A percentile compares a stretch with the other conserved stretches of the same genome.
These are phyloP conservation scores for Backusella tuberculispora DNA, from an alignment of 192 early-diverging fungal genomes.

Conservation along the genomic window DNA sequence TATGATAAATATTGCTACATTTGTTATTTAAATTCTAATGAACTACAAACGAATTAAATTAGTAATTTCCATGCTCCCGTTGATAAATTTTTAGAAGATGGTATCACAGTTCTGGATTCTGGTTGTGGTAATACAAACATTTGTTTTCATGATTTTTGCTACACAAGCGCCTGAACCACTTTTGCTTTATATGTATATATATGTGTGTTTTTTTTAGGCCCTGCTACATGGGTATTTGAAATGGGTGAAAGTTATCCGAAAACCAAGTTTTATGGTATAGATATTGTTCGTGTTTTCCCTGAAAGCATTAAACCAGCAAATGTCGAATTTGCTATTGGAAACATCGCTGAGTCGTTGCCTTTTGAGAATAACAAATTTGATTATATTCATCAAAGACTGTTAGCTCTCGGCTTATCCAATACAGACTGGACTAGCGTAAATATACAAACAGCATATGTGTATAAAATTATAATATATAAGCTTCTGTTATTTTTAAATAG, in stretches of 20 bases:
- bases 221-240: conserved; percentile 47
- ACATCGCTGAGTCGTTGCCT: conserved; percentile 30
- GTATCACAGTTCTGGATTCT: conserved; percentile 32
- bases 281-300: conserved; percentile 47
- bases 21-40: conserved; percentile 4
- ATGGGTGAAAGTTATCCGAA: conserved; percentile 54
- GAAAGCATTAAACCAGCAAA: conserved; percentile 37
- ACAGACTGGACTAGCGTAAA: conserved; percentile 22
- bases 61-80: conserved; percentile 38
- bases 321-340: conserved; percentile 23
- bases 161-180: conserved; percentile 12
- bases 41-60: conserved; percentile 2
- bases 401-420: background rate
- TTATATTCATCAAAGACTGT: conserved; percentile 25
- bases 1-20: background rate
- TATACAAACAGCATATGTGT: background rate
- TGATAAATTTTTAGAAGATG: conserved; percentile 30
- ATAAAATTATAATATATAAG: background rate
- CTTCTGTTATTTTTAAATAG: background rate
- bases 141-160: background rate
- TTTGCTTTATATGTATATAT: background rate
- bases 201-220: no score
- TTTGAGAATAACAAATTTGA: conserved; percentile 27
- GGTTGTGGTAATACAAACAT: conserved; percentile 33
- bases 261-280: conserved; percentile 52